Percentiles rank a stretch among this genome's conserved stretches.
Evolutionary conservation across 2,329 filamentous ascomycete species (phyloP).

Genomic region (Fusarium sambucinum): DNA sequence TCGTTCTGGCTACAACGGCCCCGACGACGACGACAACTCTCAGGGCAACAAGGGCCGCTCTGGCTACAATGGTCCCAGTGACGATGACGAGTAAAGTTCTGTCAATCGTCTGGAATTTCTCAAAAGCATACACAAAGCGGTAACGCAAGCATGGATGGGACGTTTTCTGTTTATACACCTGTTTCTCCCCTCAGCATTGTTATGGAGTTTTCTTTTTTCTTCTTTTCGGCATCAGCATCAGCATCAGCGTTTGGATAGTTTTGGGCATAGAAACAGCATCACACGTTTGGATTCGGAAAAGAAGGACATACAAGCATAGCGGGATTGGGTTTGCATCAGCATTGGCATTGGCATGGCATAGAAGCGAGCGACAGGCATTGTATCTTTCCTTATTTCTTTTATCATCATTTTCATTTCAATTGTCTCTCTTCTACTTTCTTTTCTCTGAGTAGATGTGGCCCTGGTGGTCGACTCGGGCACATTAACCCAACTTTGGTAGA

Average conservation of each 20-base stretch:
- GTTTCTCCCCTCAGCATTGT: constrained; percentile 32
- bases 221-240: constrained; percentile 8
- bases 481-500: constrained; percentile 28
- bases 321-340: constrained; percentile 12
- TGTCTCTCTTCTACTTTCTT: constrained; percentile 14
- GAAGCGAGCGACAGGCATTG: constrained; percentile 22
- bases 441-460: constrained; percentile 23
- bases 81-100: constrained; percentile 49
- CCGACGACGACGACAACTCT: constrained; percentile 46
- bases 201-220: constrained; percentile 31
- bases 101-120: neutral
- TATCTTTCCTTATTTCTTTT: constrained; percentile 31
- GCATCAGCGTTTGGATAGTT: constrained; percentile 7
- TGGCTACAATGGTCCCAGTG: constrained; percentile 57
- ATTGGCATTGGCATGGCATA: constrained; percentile 26
- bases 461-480: constrained; percentile 29
- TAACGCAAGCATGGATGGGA: constrained; percentile 40
- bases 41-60: constrained; percentile 56
- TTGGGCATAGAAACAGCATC: constrained; percentile 21
- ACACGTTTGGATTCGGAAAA: constrained; percentile 31
- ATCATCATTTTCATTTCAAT: constrained; percentile 4
- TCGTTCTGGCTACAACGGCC: constrained; percentile 58
- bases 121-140: constrained; percentile 24
- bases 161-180: constrained; percentile 35
- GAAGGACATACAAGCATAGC: constrained; percentile 14